Evolutionary conservation across 768 basidiomycete species (phyloP), one percentile per base, ranked within the genome.

Genomic region (Termitomyces sp.): DNA sequence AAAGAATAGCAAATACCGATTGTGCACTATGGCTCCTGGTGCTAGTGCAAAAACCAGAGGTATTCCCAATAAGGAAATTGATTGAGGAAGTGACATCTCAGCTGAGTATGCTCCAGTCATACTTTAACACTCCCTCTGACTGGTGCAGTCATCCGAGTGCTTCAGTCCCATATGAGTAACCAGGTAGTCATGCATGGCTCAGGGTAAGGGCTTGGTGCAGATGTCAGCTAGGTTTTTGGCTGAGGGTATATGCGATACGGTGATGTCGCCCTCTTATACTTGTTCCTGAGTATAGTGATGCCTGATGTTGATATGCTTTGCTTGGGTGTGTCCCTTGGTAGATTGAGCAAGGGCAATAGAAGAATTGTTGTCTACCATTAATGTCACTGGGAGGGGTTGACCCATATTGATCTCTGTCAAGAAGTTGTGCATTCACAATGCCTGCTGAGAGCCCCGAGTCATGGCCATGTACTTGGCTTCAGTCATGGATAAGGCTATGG

Each of bases 231-330:
- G 29, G 29, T 29, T 29, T 29, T 29, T 29, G 29, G 29, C 50
- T 9, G 68, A 67, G 0, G 72, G 68, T 23, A 69, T 59, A 52
- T 66, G 67, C 11, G 56, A 19, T 11, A 70, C 42, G 1, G 44
- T 34, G 16, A 71, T 43, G 14, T 63, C 45, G 1, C 56, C 31
- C 4, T 32, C 25, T 43, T 45, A 38, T 6, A 68, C 62, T 40
- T 34, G 46, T 55, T 67, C 58, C 16, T 64, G 47, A 31, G 68
- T 63, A 35, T 58, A 67, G 41, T 68, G 66, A 37, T 63, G 62
- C 0, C 56, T 45, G 44, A 69, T 56, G 41, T 71, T 65, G 7
- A 73, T 64, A 50, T 70, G 71, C 56, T 74, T 74, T 47, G 62
- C 64, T 2, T 59, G 53, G 2, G 58, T 47, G 42, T 71, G 63